Conservation (phyloP, 208 protist species). For the Entamoeba invadens region DNA sequence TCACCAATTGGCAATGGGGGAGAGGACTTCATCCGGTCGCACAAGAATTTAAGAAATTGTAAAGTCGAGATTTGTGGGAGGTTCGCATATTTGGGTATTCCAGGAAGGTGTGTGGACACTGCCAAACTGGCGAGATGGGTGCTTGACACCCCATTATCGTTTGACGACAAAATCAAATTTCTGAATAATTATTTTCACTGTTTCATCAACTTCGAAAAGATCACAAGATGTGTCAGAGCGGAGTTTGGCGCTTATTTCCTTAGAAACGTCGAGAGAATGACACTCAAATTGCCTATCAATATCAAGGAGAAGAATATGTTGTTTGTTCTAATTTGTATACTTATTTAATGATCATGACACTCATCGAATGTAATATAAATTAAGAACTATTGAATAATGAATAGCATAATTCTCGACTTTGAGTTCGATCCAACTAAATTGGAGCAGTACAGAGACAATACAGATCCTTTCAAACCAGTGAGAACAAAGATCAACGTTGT, state of each 20-base stretch:
- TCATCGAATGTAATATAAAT: too few relatives aligned
- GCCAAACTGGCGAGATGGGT: not conserved
- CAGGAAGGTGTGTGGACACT: not conserved
- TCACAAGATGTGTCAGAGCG: not conserved
- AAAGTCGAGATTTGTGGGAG: not conserved
- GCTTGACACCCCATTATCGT: not conserved
- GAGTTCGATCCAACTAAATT: not conserved
- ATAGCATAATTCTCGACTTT: not conserved
- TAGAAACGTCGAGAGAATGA: not conserved
- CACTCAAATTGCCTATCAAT: not conserved
- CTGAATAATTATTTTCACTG: not conserved
- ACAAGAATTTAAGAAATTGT: not conserved
- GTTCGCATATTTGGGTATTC: not conserved
- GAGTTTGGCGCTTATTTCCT: not conserved
- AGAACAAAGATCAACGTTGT: not conserved
- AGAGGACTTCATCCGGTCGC: not conserved
- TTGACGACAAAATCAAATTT: not conserved
- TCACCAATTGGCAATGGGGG: not conserved
- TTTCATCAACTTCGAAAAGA: not conserved
- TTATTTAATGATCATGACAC: too few relatives aligned
- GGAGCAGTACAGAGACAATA: not conserved
- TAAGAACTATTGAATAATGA: too few relatives aligned
- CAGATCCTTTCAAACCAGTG: not conserved
- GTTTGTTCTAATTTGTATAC: too few relatives aligned
- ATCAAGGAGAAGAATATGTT: too few relatives aligned